phyloP scores from a whole-genome alignment of 306 rosid species.

The Inga laurina region DNA sequence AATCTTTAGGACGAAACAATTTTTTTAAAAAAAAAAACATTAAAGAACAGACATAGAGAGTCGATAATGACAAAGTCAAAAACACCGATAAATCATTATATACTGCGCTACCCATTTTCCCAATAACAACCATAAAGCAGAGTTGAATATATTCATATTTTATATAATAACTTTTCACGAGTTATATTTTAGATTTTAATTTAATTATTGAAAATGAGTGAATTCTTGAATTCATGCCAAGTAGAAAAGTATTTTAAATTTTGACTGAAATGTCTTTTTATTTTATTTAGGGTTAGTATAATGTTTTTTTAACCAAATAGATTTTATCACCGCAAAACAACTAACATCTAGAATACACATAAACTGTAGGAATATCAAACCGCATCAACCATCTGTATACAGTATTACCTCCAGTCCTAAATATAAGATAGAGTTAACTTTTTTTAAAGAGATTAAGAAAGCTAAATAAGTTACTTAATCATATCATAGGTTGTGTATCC shows the following conservation, averaged over 20 bases:
- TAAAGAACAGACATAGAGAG: neutral
- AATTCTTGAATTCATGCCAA: neutral
- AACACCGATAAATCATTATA: neutral
- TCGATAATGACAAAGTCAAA: neutral
- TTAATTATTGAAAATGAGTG: neutral
- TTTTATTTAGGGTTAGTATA: neutral
- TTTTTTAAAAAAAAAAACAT: neutral
- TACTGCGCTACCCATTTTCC: neutral
- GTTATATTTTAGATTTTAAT: no score
- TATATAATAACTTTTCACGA: neutral
- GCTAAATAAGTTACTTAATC: no score
- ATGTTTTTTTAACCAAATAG: neutral
- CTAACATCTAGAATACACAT: no score
- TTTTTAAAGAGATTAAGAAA: no score
- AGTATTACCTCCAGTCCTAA: no score
- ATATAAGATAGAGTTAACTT: no score
- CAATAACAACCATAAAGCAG: neutral
- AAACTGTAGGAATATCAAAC: no score
- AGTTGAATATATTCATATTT: neutral
- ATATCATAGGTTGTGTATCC: no score
- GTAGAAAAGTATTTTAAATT: neutral
- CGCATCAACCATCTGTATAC: no score
- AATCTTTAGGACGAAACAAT: neutral
- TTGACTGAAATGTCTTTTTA: neutral
- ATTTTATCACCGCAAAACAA: no score